phyloP scores from a whole-genome alignment of 1,139 yeast genomes.

The Candida freyschussii region DNA sequence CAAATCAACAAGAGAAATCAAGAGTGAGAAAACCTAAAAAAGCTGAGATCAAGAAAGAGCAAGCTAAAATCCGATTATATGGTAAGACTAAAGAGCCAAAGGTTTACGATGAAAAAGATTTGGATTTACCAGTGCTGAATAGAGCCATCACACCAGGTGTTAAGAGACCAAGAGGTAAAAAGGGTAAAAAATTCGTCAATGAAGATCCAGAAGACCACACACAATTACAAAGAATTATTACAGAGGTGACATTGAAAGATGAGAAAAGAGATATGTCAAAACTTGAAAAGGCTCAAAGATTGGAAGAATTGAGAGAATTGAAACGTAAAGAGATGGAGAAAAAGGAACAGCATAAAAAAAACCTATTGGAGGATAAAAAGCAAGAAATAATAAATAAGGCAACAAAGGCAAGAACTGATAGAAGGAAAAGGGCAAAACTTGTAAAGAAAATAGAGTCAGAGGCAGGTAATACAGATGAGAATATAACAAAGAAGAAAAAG shows the following conservation, averaged over 20 bases:
- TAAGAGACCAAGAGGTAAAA: slow-evolving; percentile 72
- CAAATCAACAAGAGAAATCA: slow-evolving; percentile 62
- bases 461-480: slow-evolving; percentile 16
- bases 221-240: slow-evolving; percentile 62
- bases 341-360: slow-evolving; percentile 66
- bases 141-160: slow-evolving; percentile 85
- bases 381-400: slow-evolving; percentile 70
- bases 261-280: slow-evolving; percentile 86
- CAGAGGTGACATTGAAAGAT: slow-evolving; percentile 74
- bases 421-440: slow-evolving; percentile 66
- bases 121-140: slow-evolving; percentile 74
- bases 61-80: slow-evolving; percentile 57
- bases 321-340: slow-evolving; percentile 83
- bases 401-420: slow-evolving; percentile 56
- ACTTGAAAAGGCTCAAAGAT: slow-evolving; percentile 79
- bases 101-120: slow-evolving; percentile 70
- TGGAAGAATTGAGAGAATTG: slow-evolving; percentile 85
- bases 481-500: slow-evolving; percentile 28
- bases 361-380: slow-evolving; percentile 72
- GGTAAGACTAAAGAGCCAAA: slow-evolving; percentile 58
- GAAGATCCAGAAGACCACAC: slow-evolving; percentile 55
- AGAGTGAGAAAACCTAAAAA: slow-evolving; percentile 47
- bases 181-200: slow-evolving; percentile 84
- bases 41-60: slow-evolving; percentile 56
- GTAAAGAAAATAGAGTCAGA: slow-evolving; percentile 36